phyloP scores from a whole-genome alignment of 192 early-diverging fungal genomes.

The Coemansia sp. region DNA sequence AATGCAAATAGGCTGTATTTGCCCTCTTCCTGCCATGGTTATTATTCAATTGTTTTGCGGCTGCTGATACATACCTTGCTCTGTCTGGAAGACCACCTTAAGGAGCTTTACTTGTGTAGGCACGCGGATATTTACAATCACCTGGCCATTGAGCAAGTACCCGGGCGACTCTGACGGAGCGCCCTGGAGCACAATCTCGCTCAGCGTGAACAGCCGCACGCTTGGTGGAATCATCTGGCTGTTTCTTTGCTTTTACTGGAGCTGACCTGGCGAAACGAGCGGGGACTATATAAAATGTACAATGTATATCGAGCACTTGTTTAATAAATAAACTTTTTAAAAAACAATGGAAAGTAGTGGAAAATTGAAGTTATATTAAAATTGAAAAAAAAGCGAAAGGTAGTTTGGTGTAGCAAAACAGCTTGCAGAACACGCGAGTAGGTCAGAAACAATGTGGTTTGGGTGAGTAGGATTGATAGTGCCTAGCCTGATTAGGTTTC shows the following conservation, averaged over 20 bases:
- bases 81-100: constrained; percentile 41
- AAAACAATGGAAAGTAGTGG: neutral
- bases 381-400: neutral
- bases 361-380: constrained; percentile 1
- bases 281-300: neutral
- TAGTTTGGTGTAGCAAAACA: neutral
- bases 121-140: constrained; percentile 40
- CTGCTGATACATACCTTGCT: constrained; percentile 17
- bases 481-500: neutral
- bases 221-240: constrained; percentile 40
- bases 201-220: constrained; percentile 39
- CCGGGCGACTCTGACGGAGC: constrained; percentile 36
- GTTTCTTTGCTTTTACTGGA: neutral
- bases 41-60: too few species aligned
- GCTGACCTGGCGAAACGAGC: neutral
- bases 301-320: neutral
- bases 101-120: constrained; percentile 24
- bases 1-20: neutral
- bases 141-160: constrained; percentile 36
- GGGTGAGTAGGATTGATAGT: neutral
- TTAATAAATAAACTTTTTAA: constrained; percentile 1
- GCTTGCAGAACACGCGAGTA: too few species aligned
- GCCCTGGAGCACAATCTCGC: constrained; percentile 45
- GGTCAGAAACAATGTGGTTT: neutral
- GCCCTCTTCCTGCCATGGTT: neutral